Base-by-base conservation (phyloP, 768 basidiomycete genomes). In the Neoboletus magnificus region DNA sequence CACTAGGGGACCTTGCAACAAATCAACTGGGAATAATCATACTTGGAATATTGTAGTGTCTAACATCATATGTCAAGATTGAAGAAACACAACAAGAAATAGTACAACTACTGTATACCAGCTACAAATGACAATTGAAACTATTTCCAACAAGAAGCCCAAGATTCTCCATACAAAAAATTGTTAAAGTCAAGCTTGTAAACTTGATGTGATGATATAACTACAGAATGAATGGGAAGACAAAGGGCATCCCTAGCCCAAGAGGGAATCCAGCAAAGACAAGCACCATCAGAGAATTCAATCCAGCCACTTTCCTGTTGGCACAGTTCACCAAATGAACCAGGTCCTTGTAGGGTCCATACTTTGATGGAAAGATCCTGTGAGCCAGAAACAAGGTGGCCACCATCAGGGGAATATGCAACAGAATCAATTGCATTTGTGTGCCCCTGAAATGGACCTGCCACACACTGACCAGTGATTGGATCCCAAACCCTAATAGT, bases 401-500 rank as follows among this genome's bases (percentile, higher is more conserved):
- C 15, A 0, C 40, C 22, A 43, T 27, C 25, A 27, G 42, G 42
- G 5, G 25, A 36, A 18, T 16, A 36, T 5, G 16, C 35, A 36
- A 36, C 16, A 36, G 35, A 36, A 16, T 4, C 12, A 4, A 36
- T 12, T 2, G 0, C 0, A 23, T 54, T 49, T 55, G 52, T 52
- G 23, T 71, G 63, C 13, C 63, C 60, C 11, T 58, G 23, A n/a
- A 62, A 41, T 47, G 62, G 60, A 52, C 57, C 63, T 52, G 36
- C 56, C 41, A 67, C 18, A 59, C 55, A 50, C 30, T 56, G 51
- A n/a, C 67, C 50, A 58, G 57, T 52, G 20, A 2, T 18, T 44
- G 51, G 11, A 46, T 56, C 16, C 66, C 66, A 67, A 11, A 69
- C 8, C 46, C 62, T 65, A 8, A 71, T 41, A 0, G 58, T 66